Percentiles rank a stretch among this genome's conserved stretches.
Evolutionary conservation across 169 alveolate genomes (phyloP).

Genomic region (Plasmodium gonderi): DNA sequence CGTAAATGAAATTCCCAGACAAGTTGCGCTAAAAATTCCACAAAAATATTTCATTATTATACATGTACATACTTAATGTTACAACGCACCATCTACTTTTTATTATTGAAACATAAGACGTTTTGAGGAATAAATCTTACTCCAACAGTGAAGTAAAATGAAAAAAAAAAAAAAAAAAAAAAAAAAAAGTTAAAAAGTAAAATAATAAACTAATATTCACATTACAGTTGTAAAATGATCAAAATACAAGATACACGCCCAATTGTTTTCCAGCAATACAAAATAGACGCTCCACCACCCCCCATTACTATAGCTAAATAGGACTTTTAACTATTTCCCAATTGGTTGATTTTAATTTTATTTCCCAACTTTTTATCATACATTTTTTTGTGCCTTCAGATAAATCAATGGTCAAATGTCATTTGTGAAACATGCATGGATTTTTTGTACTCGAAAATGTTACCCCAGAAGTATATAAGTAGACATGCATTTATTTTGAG

Average conservation of each 20-base stretch:
- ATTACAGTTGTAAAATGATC: neutral
- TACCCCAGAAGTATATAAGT: conserved; percentile 64
- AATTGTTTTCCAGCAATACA: neutral
- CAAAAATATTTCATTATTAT: neutral
- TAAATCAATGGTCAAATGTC: conserved; percentile 62
- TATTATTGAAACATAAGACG: conserved; percentile 23
- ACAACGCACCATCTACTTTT: neutral
- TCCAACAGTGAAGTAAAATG: conserved; percentile 64
- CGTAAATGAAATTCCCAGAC: neutral
- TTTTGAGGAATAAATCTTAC: conserved; percentile 43
- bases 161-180: conserved; percentile 21
- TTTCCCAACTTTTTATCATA: neutral
- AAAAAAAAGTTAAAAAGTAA: neutral
- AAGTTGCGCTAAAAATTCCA: neutral
- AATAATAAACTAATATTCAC: neutral
- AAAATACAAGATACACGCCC: neutral
- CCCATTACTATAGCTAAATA: neutral
- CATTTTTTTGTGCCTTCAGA: conserved; percentile 12
- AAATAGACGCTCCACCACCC: no score
- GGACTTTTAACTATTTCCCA: neutral
- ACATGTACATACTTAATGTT: neutral
- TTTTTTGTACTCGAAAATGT: conserved; percentile 56
- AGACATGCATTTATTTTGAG: conserved; percentile 5
- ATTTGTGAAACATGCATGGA: conserved; percentile 62
- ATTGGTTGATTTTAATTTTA: neutral